Percentiles rank a stretch among this genome's conserved stretches.
Conservation (phyloP, 2,329 filamentous ascomycete species). For the Fusarium compactum region DNA sequence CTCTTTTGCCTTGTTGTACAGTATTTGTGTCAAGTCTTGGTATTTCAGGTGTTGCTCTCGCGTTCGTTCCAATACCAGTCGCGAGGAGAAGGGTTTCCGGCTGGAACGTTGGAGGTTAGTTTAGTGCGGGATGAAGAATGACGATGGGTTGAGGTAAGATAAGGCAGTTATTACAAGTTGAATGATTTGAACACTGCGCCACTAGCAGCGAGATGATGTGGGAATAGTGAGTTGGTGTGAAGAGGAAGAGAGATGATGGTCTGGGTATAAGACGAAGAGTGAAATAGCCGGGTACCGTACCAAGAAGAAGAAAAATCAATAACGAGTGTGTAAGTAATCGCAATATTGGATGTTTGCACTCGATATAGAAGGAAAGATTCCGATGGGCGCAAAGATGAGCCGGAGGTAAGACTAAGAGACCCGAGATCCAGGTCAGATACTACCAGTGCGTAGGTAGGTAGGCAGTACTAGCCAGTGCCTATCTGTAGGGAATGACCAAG, state of each 20-base stretch:
- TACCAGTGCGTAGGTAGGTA: neutral
- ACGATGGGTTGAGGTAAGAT: slow-evolving; percentile 5
- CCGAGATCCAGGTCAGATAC: slow-evolving; percentile 6
- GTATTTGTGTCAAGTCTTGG: slow-evolving; percentile 29
- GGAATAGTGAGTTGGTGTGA: neutral
- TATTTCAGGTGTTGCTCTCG: slow-evolving; percentile 8
- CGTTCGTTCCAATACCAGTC: slow-evolving; percentile 29
- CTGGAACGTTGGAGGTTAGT: slow-evolving; percentile 27
- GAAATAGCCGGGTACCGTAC: neutral
- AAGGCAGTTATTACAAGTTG: neutral
- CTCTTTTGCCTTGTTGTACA: slow-evolving; percentile 7
- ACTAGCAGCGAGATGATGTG: slow-evolving; percentile 1
- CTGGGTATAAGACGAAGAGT: neutral
- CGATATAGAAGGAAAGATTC: slow-evolving; percentile 21
- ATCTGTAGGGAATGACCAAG: neutral
- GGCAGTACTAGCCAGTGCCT: neutral
- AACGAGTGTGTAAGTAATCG: neutral
- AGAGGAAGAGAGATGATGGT: neutral
- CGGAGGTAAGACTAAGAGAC: slow-evolving; percentile 30
- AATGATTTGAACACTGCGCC: slow-evolving; percentile 7
- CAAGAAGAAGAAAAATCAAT: neutral
- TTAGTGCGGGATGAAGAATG: slow-evolving; percentile 19
- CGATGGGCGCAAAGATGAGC: slow-evolving; percentile 37
- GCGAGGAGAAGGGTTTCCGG: slow-evolving; percentile 16
- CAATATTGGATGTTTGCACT: slow-evolving; percentile 9